Conservation (phyloP, 2,329 filamentous ascomycete species). For the Penicillium palitans region DNA sequence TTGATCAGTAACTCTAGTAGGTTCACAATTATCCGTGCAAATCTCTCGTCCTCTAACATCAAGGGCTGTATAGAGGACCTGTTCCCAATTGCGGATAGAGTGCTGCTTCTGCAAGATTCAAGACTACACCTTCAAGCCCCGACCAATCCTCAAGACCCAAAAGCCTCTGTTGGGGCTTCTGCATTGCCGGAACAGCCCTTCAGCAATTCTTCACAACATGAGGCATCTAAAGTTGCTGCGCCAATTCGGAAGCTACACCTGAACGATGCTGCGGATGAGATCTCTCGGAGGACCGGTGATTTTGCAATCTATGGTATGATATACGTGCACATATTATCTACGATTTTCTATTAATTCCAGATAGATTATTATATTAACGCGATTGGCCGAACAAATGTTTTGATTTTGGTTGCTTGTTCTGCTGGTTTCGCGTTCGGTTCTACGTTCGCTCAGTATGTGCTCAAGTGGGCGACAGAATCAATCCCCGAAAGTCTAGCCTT, state of each 20-base stretch:
- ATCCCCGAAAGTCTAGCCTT: not conserved
- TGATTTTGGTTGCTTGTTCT: not conserved
- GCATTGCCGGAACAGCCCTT: not conserved
- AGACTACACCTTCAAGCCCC: not conserved
- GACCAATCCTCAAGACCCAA: not conserved
- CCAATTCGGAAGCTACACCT: not conserved
- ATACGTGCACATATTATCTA: not conserved
- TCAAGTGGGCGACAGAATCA: slow-evolving; percentile 2
- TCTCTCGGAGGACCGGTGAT: not conserved
- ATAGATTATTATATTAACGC: not conserved
- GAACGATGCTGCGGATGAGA: not conserved
- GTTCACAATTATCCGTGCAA: not conserved
- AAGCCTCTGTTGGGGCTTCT: not conserved
- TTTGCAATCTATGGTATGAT: not conserved
- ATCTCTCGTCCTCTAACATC: not conserved
- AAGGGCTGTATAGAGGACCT: not conserved
- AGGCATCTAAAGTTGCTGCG: not conserved
- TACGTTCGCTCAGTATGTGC: not conserved
- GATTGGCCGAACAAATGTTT: not conserved
- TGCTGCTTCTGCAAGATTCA: not conserved
- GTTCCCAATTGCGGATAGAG: not conserved
- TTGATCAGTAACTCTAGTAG: slow-evolving; percentile 1
- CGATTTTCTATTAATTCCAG: not conserved
- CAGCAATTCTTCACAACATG: not conserved
- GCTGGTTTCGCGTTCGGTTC: not conserved